Evolutionary conservation across 192 early-diverging fungal genomes (phyloP).

Genomic region (Backusella macrospora): DNA sequence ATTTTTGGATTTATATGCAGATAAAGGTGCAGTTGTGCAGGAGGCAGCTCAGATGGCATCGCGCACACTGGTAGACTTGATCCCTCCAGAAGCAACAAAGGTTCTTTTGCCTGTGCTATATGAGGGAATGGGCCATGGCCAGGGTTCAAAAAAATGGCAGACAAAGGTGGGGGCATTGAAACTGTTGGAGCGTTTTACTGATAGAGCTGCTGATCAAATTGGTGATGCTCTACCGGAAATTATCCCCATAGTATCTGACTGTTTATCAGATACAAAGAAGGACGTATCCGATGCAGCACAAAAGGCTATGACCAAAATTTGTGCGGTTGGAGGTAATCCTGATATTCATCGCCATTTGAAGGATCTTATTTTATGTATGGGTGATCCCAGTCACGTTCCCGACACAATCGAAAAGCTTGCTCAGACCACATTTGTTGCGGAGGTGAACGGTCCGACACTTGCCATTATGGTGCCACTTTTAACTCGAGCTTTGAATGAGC

Average conservation of each 20-base stretch:
- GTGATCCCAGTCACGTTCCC: conserved; percentile 74
- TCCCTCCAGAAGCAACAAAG: conserved; percentile 49
- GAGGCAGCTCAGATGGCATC: conserved; percentile 51
- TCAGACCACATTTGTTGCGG: conserved; percentile 77
- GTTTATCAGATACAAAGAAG: conserved; percentile 75
- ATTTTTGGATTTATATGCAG: conserved; percentile 60
- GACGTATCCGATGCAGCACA: conserved; percentile 60
- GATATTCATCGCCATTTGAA: conserved; percentile 73
- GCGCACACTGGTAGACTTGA: conserved; percentile 40
- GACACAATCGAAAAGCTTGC: conserved; percentile 65
- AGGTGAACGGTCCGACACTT: conserved; percentile 74
- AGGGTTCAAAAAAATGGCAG: conserved; percentile 77
- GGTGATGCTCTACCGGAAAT: conserved; percentile 57
- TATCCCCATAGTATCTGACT: conserved; percentile 71
- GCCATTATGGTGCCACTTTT: conserved; percentile 80
- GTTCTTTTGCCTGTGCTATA: conserved; percentile 64
- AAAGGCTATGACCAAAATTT: conserved; percentile 68
- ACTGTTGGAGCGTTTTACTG: conserved; percentile 45
- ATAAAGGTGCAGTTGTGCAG: conserved; percentile 53
- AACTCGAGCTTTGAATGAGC: conserved; percentile 66
- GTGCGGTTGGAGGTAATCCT: conserved; percentile 71
- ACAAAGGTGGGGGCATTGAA: conserved; percentile 63
- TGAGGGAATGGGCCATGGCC: conserved; percentile 47
- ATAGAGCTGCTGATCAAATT: conserved; percentile 50
- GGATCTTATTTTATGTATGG: conserved; percentile 73